Conservation (phyloP, 129 eudicot genomes). For the Oenanthe sinensis region DNA sequence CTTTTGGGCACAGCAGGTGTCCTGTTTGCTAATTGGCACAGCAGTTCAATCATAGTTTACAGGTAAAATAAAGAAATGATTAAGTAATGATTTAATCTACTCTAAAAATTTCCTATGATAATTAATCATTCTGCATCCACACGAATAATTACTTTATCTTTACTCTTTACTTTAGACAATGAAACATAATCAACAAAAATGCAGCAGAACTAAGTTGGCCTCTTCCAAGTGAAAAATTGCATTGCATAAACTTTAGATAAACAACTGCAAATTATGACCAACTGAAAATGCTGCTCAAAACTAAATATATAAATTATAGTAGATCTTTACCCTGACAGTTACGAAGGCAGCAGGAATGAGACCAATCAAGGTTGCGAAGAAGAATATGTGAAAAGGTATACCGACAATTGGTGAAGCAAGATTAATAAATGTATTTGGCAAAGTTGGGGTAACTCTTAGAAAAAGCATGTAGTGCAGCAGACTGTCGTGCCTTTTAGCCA, state of each 20-base stretch:
- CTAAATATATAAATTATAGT: not conserved
- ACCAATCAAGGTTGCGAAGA: constrained; percentile 59
- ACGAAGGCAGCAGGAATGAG: constrained; percentile 77
- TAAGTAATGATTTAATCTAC: not conserved
- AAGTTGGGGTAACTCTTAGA: constrained; percentile 71
- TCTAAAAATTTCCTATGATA: not conserved
- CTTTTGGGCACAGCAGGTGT: not conserved
- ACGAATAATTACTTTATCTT: not conserved
- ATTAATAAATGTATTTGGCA: constrained; percentile 73
- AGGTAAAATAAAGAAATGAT: not conserved
- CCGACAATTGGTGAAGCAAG: constrained; percentile 76
- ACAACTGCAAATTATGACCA: not conserved
- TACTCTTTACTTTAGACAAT: not conserved
- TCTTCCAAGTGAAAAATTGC: not conserved
- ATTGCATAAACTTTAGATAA: not conserved
- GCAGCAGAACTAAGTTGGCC: not conserved
- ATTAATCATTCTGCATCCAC: not conserved
- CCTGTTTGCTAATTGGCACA: not conserved
- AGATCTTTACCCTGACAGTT: constrained; percentile 57
- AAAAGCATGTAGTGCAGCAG: constrained; percentile 74
- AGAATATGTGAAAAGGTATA: constrained; percentile 64
- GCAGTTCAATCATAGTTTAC: not conserved
- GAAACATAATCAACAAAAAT: not conserved
- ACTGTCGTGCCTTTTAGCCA: constrained; percentile 57
- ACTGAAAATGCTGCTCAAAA: not conserved